phyloP scores from a whole-genome alignment of 129 eudicot species.

The Flaveria sonorensis region DNA sequence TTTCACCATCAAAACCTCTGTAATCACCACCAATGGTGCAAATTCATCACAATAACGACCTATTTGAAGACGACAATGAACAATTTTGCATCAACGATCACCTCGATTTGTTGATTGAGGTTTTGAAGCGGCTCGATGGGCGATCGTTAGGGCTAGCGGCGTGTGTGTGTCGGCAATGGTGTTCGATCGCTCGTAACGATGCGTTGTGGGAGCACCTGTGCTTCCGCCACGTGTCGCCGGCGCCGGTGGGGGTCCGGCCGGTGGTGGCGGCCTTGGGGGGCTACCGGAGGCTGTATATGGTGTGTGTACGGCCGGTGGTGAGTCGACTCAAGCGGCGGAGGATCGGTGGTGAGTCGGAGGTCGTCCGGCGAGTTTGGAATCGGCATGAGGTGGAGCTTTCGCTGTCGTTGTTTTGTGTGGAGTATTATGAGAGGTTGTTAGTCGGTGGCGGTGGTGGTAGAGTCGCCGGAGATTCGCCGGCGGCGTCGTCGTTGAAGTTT shows the following conservation, averaged over 20 bases:
- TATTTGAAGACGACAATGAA: not conserved
- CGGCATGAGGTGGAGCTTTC: slow-evolving; percentile 82
- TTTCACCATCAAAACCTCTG: slow-evolving; percentile 10
- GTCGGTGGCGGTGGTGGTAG: slow-evolving; percentile 56
- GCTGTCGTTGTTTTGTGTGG: slow-evolving; percentile 79
- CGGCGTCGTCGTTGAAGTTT: slow-evolving; percentile 83
- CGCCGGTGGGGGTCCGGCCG: slow-evolving; percentile 56
- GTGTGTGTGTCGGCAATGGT: slow-evolving; percentile 82
- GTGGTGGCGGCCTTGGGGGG: slow-evolving; percentile 85
- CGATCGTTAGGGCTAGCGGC: slow-evolving; percentile 65
- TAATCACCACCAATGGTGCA: slow-evolving; percentile 37
- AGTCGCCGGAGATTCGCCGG: slow-evolving; percentile 42
- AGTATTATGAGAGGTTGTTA: slow-evolving; percentile 74
- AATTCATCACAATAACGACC: not conserved
- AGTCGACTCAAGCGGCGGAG: slow-evolving; percentile 47
- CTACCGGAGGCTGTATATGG: slow-evolving; percentile 75
- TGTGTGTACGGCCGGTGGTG: slow-evolving; percentile 78
- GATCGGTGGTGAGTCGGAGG: slow-evolving; percentile 42
- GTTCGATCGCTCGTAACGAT: slow-evolving; percentile 58
- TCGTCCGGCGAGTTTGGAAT: slow-evolving; percentile 56
- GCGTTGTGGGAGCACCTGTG: slow-evolving; percentile 88
- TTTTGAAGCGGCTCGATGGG: slow-evolving; percentile 70
- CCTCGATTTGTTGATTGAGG: slow-evolving; percentile 63
- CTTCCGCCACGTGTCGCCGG: slow-evolving; percentile 73
- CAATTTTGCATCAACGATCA: slow-evolving; percentile 68